Evolutionary conservation across 768 basidiomycete species (phyloP), one percentile per base, ranked within the genome.

Genomic region (Plicaturopsis crispa): DNA sequence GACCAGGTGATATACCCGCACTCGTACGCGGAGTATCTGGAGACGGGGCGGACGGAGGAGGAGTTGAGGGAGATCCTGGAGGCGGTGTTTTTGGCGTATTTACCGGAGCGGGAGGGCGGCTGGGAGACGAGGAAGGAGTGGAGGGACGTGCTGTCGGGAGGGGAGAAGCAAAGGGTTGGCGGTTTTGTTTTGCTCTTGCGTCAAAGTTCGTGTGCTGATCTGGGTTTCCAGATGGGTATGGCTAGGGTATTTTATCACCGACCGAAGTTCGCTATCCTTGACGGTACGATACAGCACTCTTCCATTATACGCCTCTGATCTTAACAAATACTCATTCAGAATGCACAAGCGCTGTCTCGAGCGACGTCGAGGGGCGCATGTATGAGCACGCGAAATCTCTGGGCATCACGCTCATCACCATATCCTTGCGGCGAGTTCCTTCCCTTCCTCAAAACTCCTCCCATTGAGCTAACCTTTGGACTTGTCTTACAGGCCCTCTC

Each of bases 1-100:
- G 92, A 96, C 49, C 94, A 98, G 69, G 76, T 94, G 20, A 92
- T 94, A 43, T 97, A 96, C 57, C 91, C 92, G 5, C 79, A 92
- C 56, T 78, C 83, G 30, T 90, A 83, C 61, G 74, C 77, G 19
- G 76, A 87, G 48, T 90, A 76, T 55, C 56, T 71, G 47, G 65
- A 66, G 42, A 65, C 63, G 5, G 84, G 75, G 4, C 66, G 69
- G 45, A 84, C 80, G 3, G 64, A 78, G 48, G 70, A 65, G 18
- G 87, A 90, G 43, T 58, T 97, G 22, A 74, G 80, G 59, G 67
- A 67, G 39, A 91, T 96, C 21, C 60, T 98, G 43, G 73, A 83
- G 49, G 76, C 77, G 44, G 92, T 84, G 8, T 87, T 87, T 59
- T 57, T 98, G 45, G 83, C 70, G 13, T 97, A 97, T 55, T 56